Evolutionary conservation across 164 flowering plant species (phyloP).

Genomic region (Akebia trifoliata): DNA sequence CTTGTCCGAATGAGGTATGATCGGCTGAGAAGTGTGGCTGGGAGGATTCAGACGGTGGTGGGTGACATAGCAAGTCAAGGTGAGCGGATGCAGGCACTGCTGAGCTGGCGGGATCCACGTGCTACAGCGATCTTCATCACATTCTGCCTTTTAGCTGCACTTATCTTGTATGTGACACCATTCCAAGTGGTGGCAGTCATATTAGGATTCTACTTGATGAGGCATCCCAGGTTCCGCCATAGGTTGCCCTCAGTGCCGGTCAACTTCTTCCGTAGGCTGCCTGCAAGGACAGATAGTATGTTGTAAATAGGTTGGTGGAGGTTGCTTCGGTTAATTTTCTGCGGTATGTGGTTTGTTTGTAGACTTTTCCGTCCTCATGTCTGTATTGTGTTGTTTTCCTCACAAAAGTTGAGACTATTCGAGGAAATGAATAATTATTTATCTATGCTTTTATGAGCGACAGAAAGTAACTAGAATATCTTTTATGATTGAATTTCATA

Average conservation of each 20-base stretch:
- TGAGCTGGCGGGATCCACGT: constrained; percentile 81
- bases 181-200: constrained; percentile 64
- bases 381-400: background rate
- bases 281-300: constrained; percentile 85
- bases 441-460: background rate
- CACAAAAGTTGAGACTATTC: background rate
- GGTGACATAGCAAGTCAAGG: constrained; percentile 80
- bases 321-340: background rate
- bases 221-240: constrained; percentile 84
- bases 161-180: constrained; percentile 69
- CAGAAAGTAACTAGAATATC: background rate
- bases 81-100: constrained; percentile 53
- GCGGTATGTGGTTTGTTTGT: constrained; percentile 3
- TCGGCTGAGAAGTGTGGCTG: constrained; percentile 69
- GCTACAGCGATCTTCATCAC: constrained; percentile 56
- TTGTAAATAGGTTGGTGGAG: constrained; percentile 30
- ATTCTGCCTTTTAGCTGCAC: constrained; percentile 63
- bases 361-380: background rate
- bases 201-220: constrained; percentile 64
- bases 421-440: constrained; percentile 2
- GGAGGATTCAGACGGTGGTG: constrained; percentile 68
- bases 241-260: constrained; percentile 65
- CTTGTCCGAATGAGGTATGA: constrained; percentile 77
- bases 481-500: background rate
- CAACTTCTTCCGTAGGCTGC: constrained; percentile 89